Percentiles rank a stretch among this genome's conserved stretches.
Conservation (phyloP, 2,329 filamentous ascomycete species). For the Ilyonectria destructans region DNA sequence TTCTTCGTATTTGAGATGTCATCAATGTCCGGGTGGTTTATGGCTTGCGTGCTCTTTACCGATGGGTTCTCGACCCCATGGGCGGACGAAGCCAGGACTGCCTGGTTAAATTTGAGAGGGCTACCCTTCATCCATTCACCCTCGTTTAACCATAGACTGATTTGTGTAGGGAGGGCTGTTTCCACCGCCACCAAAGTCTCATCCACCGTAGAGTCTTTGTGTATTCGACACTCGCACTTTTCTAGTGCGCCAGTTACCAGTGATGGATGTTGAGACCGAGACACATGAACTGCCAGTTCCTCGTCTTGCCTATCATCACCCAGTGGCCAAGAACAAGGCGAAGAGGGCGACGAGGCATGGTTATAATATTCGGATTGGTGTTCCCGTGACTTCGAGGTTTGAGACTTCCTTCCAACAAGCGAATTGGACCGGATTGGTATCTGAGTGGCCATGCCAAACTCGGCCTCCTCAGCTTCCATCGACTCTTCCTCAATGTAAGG, state of each 20-base stretch:
- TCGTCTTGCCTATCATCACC: neutral
- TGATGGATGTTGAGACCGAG: neutral
- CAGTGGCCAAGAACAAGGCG: neutral
- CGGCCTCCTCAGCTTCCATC: constrained; percentile 29
- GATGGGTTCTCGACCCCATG: neutral
- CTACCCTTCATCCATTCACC: constrained; percentile 35
- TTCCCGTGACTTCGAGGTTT: neutral
- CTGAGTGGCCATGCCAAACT: constrained; percentile 27
- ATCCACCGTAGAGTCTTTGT: neutral
- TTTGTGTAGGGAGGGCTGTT: neutral
- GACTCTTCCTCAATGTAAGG: constrained; percentile 45
- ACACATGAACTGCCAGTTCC: neutral
- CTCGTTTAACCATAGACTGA: constrained; percentile 31
- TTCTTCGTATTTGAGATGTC: neutral
- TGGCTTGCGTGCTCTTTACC: neutral
- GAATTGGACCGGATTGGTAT: constrained; percentile 30
- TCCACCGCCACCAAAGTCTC: neutral
- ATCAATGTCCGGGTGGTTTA: too few species aligned
- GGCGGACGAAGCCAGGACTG: neutral
- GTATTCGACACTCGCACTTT: neutral
- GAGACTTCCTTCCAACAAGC: constrained; percentile 8
- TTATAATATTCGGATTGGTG: neutral
- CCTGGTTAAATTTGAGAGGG: neutral
- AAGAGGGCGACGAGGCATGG: neutral
- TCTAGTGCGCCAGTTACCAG: neutral